These are phyloP conservation scores for Actinomortierella ambigua DNA, from an alignment of 371 early-diverging fungal genomes.

Conservation along the genomic window DNA sequence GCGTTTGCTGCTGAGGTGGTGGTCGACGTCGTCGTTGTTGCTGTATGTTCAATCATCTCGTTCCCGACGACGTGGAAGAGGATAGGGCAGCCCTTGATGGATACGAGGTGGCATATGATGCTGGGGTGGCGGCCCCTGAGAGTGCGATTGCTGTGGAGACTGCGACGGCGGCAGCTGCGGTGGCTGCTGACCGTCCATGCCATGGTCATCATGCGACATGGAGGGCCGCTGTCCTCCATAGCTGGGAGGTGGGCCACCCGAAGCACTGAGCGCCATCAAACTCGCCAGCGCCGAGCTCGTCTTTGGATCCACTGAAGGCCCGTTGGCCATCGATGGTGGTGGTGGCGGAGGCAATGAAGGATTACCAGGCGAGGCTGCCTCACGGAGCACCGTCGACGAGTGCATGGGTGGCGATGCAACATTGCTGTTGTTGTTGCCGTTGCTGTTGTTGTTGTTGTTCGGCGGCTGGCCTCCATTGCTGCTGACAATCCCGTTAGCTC, in stretches of 20 bases:
- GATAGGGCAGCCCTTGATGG: conserved; percentile 25
- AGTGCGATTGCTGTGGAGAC: conserved; percentile 2
- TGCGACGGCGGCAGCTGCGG: conserved; percentile 7
- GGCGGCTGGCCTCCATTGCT: background rate
- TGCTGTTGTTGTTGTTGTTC: background rate
- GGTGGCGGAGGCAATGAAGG: conserved; percentile 3
- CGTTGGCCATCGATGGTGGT: conserved; percentile 2
- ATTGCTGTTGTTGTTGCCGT: background rate
- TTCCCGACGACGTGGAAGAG: conserved; percentile 31
- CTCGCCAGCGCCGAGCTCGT: conserved; percentile 50
- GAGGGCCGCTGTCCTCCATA: background rate
- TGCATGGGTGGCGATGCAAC: too few species aligned
- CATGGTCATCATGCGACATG: conserved; percentile 28
- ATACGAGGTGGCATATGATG: conserved; percentile 27
- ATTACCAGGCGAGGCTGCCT: too few species aligned
- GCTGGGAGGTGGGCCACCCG: conserved; percentile 14
- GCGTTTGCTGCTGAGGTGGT: too few species aligned
- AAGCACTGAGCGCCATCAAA: conserved; percentile 47
- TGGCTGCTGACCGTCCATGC: conserved; percentile 16
- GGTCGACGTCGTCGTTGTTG: background rate
- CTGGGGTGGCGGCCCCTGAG: conserved; percentile 2
- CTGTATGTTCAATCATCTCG: background rate
- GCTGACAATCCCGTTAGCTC: too few species aligned
- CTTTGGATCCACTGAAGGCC: conserved; percentile 14
- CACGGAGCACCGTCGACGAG: too few species aligned